Conservation (phyloP, 306 rosid genomes). For the Cicer chorassanicum region DNA sequence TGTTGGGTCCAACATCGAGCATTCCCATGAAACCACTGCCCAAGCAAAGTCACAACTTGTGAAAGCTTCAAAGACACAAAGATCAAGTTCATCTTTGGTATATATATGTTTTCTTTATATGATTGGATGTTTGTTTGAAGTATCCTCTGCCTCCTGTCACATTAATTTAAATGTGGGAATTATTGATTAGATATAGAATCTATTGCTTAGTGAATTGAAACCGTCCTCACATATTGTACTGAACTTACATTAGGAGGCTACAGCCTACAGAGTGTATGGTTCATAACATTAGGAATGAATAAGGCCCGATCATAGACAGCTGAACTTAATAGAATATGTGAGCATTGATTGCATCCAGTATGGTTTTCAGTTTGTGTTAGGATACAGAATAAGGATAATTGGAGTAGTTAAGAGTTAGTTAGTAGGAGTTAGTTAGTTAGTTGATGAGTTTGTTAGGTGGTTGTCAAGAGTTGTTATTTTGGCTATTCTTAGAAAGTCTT, state of each 20-base stretch:
- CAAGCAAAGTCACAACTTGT: slow-evolving; percentile 81
- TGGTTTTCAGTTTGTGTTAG: neutral
- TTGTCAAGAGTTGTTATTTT: too few relatives aligned
- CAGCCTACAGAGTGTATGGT: neutral
- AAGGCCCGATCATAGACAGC: neutral
- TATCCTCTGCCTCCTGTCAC: neutral
- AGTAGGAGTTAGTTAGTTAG: too few relatives aligned
- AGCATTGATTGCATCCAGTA: slow-evolving; percentile 4
- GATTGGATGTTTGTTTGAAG: neutral
- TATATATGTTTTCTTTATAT: slow-evolving; percentile 7
- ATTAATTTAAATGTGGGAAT: slow-evolving; percentile 16
- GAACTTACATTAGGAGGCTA: slow-evolving; percentile 12
- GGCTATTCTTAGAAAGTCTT: too few relatives aligned
- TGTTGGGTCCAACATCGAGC: slow-evolving; percentile 78
- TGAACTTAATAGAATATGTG: neutral
- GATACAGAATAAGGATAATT: too few relatives aligned
- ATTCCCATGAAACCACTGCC: slow-evolving; percentile 75
- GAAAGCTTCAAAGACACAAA: slow-evolving; percentile 85
- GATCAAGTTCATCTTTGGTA: slow-evolving; percentile 95
- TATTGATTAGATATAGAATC: slow-evolving; percentile 23
- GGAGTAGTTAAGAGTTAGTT: too few relatives aligned
- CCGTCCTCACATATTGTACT: neutral
- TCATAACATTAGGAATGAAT: slow-evolving; percentile 28
- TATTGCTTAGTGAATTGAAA: slow-evolving; percentile 11
- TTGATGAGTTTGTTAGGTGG: too few relatives aligned